Percentiles rank a stretch among this genome's conserved stretches.
Evolutionary conservation across 257 asterid species (phyloP).

Genomic region (Penstemon barbatus): DNA sequence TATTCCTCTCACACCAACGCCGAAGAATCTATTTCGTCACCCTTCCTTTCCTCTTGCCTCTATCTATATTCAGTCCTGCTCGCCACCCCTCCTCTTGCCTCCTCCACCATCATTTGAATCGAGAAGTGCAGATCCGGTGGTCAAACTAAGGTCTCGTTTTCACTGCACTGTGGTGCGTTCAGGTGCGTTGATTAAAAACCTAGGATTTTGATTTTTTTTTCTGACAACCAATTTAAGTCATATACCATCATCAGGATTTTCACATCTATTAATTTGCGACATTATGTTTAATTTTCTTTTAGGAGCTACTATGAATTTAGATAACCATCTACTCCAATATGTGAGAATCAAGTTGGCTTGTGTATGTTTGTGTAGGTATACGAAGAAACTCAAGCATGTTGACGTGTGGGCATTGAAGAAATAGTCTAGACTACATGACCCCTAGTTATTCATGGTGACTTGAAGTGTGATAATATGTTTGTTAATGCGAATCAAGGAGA

Average conservation of each 20-base stretch:
- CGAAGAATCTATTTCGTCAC: too few species aligned
- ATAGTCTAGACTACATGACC: slow-evolving; percentile 95
- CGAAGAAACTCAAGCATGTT: slow-evolving; percentile 80
- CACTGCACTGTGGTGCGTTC: too few species aligned
- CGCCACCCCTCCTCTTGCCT: too few species aligned
- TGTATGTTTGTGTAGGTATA: slow-evolving; percentile 50
- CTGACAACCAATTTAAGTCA: too few species aligned
- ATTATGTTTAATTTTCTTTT: slow-evolving; percentile 49
- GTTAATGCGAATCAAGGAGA: slow-evolving; percentile 59
- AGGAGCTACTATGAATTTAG: not conserved
- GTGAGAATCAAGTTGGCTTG: slow-evolving; percentile 11
- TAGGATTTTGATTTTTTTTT: too few species aligned
- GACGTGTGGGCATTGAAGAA: slow-evolving; percentile 41
- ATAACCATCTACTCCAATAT: not conserved
- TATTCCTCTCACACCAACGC: too few species aligned
- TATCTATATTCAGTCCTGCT: too few species aligned
- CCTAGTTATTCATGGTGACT: slow-evolving; percentile 92
- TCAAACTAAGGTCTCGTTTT: too few species aligned
- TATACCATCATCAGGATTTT: slow-evolving; percentile 42
- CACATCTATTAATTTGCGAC: slow-evolving; percentile 80
- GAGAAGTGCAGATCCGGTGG: too few species aligned
- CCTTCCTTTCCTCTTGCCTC: too few species aligned
- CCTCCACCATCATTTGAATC: too few species aligned
- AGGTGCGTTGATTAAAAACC: too few species aligned
- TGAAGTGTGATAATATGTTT: slow-evolving; percentile 74